These are phyloP conservation scores for Pterocarpus santalinus DNA, from an alignment of 306 rosid genomes.

Conservation along the genomic window DNA sequence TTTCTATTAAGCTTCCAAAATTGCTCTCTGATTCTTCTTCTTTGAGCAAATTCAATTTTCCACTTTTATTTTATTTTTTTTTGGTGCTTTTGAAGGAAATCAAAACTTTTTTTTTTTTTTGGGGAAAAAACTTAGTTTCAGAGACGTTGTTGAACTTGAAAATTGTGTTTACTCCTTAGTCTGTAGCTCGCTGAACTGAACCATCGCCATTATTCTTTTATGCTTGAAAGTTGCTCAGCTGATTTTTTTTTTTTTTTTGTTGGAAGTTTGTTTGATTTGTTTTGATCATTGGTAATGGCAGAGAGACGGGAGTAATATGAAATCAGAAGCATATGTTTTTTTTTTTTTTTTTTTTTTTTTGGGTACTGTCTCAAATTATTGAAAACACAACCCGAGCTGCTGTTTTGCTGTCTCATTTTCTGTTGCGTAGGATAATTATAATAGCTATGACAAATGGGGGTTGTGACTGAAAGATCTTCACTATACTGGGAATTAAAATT, in stretches of 20 bases:
- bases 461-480: neutral
- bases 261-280: neutral
- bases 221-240: neutral
- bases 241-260: neutral
- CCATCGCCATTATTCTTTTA: too few species aligned
- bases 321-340: neutral
- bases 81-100: neutral
- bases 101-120: neutral
- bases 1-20: neutral
- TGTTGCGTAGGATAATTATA: neutral
- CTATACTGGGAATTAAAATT: neutral
- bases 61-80: neutral
- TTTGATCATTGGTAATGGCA: neutral
- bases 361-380: neutral
- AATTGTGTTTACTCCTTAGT: too few species aligned
- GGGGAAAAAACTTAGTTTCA: neutral
- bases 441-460: neutral
- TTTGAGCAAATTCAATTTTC: neutral
- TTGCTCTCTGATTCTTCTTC: neutral
- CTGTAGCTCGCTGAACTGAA: too few species aligned
- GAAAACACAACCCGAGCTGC: neutral
- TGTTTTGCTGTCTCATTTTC: neutral
- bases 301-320: neutral
- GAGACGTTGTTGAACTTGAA: neutral
- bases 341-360: neutral